Percentiles rank a stretch among this genome's conserved stretches.
These are phyloP conservation scores for Entomophthora muscae DNA, from an alignment of 371 early-diverging fungal genomes.

Conservation along the genomic window DNA sequence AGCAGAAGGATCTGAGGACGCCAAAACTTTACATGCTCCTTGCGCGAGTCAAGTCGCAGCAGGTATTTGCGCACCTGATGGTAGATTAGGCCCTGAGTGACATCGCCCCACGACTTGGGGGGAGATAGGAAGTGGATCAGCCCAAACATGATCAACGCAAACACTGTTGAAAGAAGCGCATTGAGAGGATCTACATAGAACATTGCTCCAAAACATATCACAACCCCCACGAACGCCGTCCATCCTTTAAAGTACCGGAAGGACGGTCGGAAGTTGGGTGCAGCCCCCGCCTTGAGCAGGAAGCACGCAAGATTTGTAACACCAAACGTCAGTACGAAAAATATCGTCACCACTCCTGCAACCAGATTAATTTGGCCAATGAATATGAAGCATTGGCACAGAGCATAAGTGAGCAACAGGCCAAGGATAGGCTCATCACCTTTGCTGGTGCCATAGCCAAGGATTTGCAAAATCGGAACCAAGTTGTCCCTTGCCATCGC, in stretches of 20 bases:
- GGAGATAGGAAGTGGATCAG: constrained; percentile 33
- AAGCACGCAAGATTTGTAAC: constrained; percentile 40
- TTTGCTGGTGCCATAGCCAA: constrained; percentile 16
- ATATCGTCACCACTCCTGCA: constrained; percentile 36
- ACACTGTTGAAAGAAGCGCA: constrained; percentile 21
- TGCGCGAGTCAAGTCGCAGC: constrained; percentile 30
- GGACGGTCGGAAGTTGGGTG: constrained; percentile 42
- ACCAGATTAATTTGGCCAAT: constrained; percentile 34
- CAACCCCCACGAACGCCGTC: constrained; percentile 32
- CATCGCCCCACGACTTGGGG: constrained; percentile 45
- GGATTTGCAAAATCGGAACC: constrained; percentile 16
- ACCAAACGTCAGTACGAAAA: constrained; percentile 30
- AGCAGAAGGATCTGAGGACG: constrained; percentile 38
- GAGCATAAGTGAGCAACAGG: constrained; percentile 22
- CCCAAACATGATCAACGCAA: constrained; percentile 25
- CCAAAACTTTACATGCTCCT: constrained; percentile 46
- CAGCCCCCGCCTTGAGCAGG: constrained; percentile 32
- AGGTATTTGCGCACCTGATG: constrained; percentile 49
- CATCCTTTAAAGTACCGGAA: constrained; percentile 38
- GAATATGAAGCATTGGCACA: constrained; percentile 30
- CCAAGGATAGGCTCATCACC: constrained; percentile 22
- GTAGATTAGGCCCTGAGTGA: constrained; percentile 38
- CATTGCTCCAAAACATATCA: constrained; percentile 26
- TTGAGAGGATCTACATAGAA: constrained; percentile 25
- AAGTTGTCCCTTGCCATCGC: constrained; percentile 34